These are phyloP conservation scores for Lyophyllum decastes DNA, from an alignment of 768 basidiomycete species.

Conservation along the genomic window DNA sequence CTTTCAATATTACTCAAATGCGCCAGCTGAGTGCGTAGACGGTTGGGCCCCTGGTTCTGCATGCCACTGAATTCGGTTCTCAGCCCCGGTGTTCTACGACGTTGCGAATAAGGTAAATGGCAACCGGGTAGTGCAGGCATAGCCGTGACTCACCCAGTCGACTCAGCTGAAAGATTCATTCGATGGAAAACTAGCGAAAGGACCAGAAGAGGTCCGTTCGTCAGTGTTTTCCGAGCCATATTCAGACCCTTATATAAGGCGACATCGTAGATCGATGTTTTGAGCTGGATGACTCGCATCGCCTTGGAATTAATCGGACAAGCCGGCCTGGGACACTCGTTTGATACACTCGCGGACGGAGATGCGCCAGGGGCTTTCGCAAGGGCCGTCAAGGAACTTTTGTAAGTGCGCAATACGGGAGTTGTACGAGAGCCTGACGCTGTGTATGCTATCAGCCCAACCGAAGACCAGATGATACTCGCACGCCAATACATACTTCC, in stretches of 20 bases:
- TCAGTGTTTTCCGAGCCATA: not conserved
- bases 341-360: constrained; percentile 13
- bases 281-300: constrained; percentile 16
- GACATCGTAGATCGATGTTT: constrained; percentile 13
- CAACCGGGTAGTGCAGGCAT: not conserved
- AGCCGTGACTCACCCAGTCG: not conserved
- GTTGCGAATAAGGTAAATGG: constrained; percentile 14
- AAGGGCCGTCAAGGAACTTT: constrained; percentile 4
- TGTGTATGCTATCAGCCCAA: not conserved
- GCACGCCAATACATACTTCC: constrained; percentile 19
- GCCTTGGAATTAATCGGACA: constrained; percentile 18
- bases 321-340: constrained; percentile 16
- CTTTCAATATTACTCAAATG: constrained; percentile 11
- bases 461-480: not conserved
- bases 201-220: constrained; percentile 8
- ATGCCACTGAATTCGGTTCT: not conserved
- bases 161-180: constrained; percentile 7
- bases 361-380: constrained; percentile 3
- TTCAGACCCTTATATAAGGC: not conserved
- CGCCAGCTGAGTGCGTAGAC: constrained; percentile 5
- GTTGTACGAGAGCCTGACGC: not conserved
- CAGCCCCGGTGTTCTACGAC: constrained; percentile 14
- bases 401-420: not conserved
- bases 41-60: not conserved
- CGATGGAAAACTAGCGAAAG: not conserved